phyloP scores from a whole-genome alignment of 208 protist species.

The Wallacemonas sp. region DNA sequence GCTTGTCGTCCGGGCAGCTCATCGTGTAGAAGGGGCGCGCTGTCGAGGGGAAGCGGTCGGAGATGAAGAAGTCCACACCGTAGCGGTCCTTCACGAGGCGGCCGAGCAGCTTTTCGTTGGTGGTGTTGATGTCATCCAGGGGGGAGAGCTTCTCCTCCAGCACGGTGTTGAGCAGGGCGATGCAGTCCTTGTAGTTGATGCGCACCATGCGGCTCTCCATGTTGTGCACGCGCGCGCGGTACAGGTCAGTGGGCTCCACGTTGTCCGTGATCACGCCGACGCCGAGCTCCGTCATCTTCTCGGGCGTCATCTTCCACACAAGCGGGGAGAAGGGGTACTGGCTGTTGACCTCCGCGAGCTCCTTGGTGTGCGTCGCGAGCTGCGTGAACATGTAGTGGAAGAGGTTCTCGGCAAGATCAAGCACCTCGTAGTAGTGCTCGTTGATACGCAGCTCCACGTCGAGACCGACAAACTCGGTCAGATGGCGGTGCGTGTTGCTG shows the following conservation, averaged over 20 bases:
- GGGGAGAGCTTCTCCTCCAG: constrained; percentile 80
- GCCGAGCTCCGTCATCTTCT: constrained; percentile 82
- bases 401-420: constrained; percentile 95
- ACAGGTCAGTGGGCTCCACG: constrained; percentile 74
- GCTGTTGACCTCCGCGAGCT: constrained; percentile 83
- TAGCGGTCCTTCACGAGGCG: constrained; percentile 98
- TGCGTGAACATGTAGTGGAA: constrained; percentile 98
- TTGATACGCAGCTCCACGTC: constrained; percentile 99
- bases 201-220: constrained; percentile 82
- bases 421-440: constrained; percentile 99
- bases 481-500: constrained; percentile 99
- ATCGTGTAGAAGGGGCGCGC: constrained; percentile 99
- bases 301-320: constrained; percentile 80
- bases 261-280: constrained; percentile 81
- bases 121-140: constrained; percentile 94
- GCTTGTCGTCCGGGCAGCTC: constrained; percentile 94
- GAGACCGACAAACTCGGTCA: constrained; percentile 99
- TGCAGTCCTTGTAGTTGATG: constrained; percentile 93
- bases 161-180: constrained; percentile 92
- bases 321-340: constrained; percentile 96
- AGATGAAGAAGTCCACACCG: constrained; percentile 99
- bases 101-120: constrained; percentile 96
- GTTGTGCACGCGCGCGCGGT: constrained; percentile 81
- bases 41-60: constrained; percentile 97
- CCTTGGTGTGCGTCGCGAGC: constrained; percentile 65